Percentiles rank a stretch among this genome's conserved stretches.
Conservation (phyloP, 2,329 filamentous ascomycete species). For the Claviceps fusiformis region DNA sequence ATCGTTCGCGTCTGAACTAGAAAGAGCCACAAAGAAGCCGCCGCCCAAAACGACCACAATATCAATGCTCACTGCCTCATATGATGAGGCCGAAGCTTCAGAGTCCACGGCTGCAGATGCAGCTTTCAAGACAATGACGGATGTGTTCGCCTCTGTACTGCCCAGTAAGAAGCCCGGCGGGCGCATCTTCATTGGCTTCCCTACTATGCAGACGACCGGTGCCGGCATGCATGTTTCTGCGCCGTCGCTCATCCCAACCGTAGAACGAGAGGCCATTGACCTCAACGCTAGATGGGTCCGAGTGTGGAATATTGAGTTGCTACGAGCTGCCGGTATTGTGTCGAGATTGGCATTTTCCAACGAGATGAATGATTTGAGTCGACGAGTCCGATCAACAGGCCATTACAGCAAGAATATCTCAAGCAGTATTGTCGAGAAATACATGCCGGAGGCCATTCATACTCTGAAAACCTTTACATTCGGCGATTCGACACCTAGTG, state of each 20-base stretch:
- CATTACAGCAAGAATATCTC: conserved; percentile 39
- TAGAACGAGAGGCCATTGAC: conserved; percentile 93
- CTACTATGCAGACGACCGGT: conserved; percentile 92
- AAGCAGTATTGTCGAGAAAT: conserved; percentile 48
- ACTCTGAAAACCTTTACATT: conserved; percentile 81
- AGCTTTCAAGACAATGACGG: conserved; percentile 43
- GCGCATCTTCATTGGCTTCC: conserved; percentile 92
- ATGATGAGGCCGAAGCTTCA: conserved; percentile 63
- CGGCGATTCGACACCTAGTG: conserved; percentile 77
- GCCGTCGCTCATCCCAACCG: conserved; percentile 90
- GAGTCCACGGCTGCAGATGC: conserved; percentile 32
- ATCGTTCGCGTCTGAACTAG: conserved; percentile 70
- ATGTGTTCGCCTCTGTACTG: conserved; percentile 82
- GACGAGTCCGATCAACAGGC: conserved; percentile 37
- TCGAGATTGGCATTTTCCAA: conserved; percentile 76
- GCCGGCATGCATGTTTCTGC: conserved; percentile 89
- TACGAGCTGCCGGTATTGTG: conserved; percentile 81
- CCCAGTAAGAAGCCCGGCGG: conserved; percentile 72
- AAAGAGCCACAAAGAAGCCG: conserved; percentile 92
- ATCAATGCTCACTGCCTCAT: conserved; percentile 80
- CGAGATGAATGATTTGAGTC: conserved; percentile 68
- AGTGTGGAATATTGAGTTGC: conserved; percentile 89
- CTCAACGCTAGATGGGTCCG: conserved; percentile 90
- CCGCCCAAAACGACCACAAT: conserved; percentile 79
- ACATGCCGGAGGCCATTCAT: conserved; percentile 69